These are phyloP conservation scores for Linnemannia elongata DNA, from an alignment of 192 early-diverging fungal species.

Conservation along the genomic window DNA sequence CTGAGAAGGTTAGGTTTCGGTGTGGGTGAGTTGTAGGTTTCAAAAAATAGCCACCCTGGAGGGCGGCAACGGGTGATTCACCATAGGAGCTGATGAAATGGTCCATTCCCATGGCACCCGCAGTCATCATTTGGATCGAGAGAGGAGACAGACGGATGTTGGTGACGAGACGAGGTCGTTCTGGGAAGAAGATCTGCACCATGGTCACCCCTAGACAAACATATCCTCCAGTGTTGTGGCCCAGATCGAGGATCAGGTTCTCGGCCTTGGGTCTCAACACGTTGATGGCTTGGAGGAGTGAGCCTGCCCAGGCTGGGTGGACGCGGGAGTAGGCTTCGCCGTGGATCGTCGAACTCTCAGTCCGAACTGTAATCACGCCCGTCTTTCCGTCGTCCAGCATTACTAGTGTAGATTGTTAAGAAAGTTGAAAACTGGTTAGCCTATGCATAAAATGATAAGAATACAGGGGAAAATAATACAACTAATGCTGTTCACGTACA, in stretches of 20 bases:
- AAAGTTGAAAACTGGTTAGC: not conserved
- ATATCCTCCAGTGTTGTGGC: slow-evolving; percentile 35
- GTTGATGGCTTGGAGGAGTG: slow-evolving; percentile 33
- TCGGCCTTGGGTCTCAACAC: slow-evolving; percentile 22
- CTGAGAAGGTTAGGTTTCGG: slow-evolving; percentile 32
- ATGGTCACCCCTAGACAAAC: slow-evolving; percentile 28
- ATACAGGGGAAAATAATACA: no score
- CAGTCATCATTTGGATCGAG: slow-evolving; percentile 10
- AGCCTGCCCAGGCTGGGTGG: slow-evolving; percentile 20
- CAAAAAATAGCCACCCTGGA: not conserved
- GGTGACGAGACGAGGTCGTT: slow-evolving; percentile 23
- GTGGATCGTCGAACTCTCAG: slow-evolving; percentile 21
- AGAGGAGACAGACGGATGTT: slow-evolving; percentile 34
- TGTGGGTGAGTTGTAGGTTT: not conserved
- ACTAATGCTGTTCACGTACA: slow-evolving; percentile 11
- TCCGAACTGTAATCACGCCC: slow-evolving; percentile 32
- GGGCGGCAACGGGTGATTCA: not conserved
- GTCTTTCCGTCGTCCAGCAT: slow-evolving; percentile 31
- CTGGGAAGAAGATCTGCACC: slow-evolving; percentile 39
- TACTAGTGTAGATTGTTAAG: slow-evolving; percentile 4
- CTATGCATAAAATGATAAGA: not conserved
- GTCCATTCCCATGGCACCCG: slow-evolving; percentile 19
- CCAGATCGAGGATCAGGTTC: slow-evolving; percentile 44
- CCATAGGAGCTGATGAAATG: slow-evolving; percentile 39
- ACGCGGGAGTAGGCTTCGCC: slow-evolving; percentile 18